Percentiles rank a stretch among this genome's conserved stretches.
phyloP scores from a whole-genome alignment of 768 basidiomycete genomes.

The Tulasnella sp. region DNA sequence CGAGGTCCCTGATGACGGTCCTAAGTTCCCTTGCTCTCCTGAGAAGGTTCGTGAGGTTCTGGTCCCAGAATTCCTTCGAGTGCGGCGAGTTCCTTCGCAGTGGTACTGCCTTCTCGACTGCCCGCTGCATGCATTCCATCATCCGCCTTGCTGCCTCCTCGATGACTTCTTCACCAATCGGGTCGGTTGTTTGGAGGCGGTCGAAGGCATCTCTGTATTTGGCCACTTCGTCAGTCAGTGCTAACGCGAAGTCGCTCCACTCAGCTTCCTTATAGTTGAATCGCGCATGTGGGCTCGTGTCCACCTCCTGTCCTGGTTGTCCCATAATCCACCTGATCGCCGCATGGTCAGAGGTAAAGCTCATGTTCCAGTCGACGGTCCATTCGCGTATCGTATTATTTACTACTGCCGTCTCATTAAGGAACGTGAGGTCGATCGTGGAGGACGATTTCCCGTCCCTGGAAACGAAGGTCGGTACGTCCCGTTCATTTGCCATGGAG shows the following conservation, averaged over 20 bases:
- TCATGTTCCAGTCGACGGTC: not conserved
- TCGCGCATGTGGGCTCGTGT: not conserved
- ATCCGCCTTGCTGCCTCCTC: not conserved
- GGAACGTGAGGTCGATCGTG: slow-evolving; percentile 26
- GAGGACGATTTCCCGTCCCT: not conserved
- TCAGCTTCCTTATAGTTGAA: slow-evolving; percentile 30
- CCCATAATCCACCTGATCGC: slow-evolving; percentile 7
- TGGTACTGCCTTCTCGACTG: not conserved
- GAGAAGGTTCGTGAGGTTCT: not conserved
- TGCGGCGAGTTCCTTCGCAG: not conserved
- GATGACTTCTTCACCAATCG: not conserved
- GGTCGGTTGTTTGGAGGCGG: not conserved
- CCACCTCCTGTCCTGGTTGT: not conserved
- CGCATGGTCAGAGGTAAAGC: slow-evolving; percentile 23
- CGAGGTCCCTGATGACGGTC: not conserved
- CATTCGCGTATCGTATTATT: not conserved
- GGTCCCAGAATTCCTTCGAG: not conserved
- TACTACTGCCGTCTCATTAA: not conserved
- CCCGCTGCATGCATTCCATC: not conserved
- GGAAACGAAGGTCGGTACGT: not conserved
- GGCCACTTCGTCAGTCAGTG: not conserved
- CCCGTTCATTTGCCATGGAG: slow-evolving; percentile 20
- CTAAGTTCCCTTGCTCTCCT: not conserved
- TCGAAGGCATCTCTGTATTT: not conserved
- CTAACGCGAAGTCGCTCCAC: not conserved